Conservation (phyloP, 768 basidiomycete species). For the Kwoniella europaea region DNA sequence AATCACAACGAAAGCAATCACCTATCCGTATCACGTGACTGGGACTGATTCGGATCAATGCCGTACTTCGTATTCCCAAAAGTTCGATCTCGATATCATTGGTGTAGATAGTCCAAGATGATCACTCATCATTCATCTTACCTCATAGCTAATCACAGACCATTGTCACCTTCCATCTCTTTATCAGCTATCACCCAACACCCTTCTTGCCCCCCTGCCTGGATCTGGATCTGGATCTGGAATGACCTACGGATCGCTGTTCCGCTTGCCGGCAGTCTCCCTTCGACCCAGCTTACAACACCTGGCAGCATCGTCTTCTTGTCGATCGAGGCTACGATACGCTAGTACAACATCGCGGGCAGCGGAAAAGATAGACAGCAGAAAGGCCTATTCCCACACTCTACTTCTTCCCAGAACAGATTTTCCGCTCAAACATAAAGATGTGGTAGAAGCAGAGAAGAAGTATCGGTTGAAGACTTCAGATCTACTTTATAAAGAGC, state of each 20-base stretch:
- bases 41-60: too few relatives aligned
- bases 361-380: slow-evolving; percentile 10
- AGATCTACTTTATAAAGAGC: slow-evolving; percentile 70
- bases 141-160: too few relatives aligned
- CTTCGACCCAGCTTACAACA: slow-evolving; percentile 8
- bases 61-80: too few relatives aligned
- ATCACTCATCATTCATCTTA: too few relatives aligned
- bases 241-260: background rate
- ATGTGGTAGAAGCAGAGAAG: slow-evolving; percentile 69
- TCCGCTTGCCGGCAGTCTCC: background rate
- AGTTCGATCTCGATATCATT: too few relatives aligned
- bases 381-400: slow-evolving; percentile 65
- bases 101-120: too few relatives aligned
- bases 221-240: background rate
- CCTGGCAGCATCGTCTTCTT: background rate
- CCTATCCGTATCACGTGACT: too few relatives aligned
- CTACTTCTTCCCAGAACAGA: slow-evolving; percentile 79
- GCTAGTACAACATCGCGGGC: slow-evolving; percentile 14
- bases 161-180: too few relatives aligned
- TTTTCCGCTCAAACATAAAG: slow-evolving; percentile 72
- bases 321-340: background rate
- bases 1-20: background rate
- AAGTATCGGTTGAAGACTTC: slow-evolving; percentile 69
- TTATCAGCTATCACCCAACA: too few relatives aligned
- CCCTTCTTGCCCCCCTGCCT: background rate